phyloP scores from a whole-genome alignment of 2,329 filamentous ascomycete genomes.

The Penicillium crustosum region DNA sequence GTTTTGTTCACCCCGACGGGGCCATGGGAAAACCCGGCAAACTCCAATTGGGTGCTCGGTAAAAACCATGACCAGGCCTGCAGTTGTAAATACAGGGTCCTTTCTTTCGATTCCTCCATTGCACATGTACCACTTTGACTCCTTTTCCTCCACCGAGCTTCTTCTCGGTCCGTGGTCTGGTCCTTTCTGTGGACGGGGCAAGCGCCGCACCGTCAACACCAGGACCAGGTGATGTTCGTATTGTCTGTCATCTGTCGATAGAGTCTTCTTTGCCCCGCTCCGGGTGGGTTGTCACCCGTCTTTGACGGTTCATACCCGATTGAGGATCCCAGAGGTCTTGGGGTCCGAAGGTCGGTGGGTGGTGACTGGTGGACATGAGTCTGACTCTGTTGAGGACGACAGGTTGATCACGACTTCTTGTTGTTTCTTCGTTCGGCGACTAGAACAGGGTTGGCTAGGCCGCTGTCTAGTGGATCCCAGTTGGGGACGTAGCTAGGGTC shows the following conservation, averaged over 20 bases:
- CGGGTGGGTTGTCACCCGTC: neutral
- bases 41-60: slow-evolving; percentile 3
- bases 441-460: slow-evolving; percentile 2
- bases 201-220: neutral
- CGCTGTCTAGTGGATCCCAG: neutral
- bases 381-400: neutral
- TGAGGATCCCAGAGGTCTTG: neutral
- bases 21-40: slow-evolving; percentile 24
- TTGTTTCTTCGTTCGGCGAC: neutral
- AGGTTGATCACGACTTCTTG: neutral
- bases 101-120: neutral
- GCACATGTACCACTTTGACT: neutral
- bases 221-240: neutral
- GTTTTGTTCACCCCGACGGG: slow-evolving; percentile 6
- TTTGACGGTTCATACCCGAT: neutral
- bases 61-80: slow-evolving; percentile 25
- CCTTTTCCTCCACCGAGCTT: neutral
- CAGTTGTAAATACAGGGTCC: neutral
- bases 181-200: neutral
- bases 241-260: neutral
- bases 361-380: neutral
- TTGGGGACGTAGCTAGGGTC: neutral
- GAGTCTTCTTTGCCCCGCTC: neutral
- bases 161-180: neutral
- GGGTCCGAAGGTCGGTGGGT: neutral